Evolutionary conservation across 2,329 filamentous ascomycete genomes (phyloP), one percentile per base, ranked within the genome.

Genomic region (Penicillium oxalicum): DNA sequence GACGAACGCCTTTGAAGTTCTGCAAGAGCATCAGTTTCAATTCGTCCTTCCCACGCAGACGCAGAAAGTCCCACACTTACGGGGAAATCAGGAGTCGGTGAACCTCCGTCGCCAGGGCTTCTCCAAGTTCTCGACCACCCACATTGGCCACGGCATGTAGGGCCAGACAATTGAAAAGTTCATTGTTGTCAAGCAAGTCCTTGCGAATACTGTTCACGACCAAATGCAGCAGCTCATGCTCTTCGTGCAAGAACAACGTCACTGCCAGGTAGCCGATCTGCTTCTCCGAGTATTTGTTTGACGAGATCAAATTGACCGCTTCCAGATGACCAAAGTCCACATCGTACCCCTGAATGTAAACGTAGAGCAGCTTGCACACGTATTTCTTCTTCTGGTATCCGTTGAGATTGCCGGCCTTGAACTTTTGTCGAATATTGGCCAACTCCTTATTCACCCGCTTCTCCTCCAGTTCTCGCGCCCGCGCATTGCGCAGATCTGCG

Each of bases 331-430:
- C 93, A 70, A 98, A 98, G 70, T 97, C 94, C 72, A 98, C 91
- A 69, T 98, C 91, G 87, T 93, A 98, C 42, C 93, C 93, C 57
- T 98, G 81, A 52, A 98, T 98, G 71, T 98, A 98, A 64, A 98
- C 97, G 71, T 98, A 98, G 53, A 98, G 78, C 59, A 98, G 82
- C 83, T 98, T 98, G 88, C 93, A 98, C 59, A 98, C 93, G 69
- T 98, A 98, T 87, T 98, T 98, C 81, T 98, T 98, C 78, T 94
- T 96, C 77, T 96, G 90, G 68, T 98, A 98, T 58, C 93, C 94
- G 67, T 86, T 95, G 50, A 98, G 76, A 66, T 80, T 93, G 56
- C 90, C 91, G 69, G 93, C 88, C 80, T 95, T 95, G 77, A 97
- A 98, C 74, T 97, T 97, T 74, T 96, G 89, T 65, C 89, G 84